A percentile compares a stretch with the other conserved stretches of the same genome.
These are phyloP conservation scores for Saprolegnia parasitica DNA, from an alignment of 352 stramenopile genomes.

Conservation along the genomic window DNA sequence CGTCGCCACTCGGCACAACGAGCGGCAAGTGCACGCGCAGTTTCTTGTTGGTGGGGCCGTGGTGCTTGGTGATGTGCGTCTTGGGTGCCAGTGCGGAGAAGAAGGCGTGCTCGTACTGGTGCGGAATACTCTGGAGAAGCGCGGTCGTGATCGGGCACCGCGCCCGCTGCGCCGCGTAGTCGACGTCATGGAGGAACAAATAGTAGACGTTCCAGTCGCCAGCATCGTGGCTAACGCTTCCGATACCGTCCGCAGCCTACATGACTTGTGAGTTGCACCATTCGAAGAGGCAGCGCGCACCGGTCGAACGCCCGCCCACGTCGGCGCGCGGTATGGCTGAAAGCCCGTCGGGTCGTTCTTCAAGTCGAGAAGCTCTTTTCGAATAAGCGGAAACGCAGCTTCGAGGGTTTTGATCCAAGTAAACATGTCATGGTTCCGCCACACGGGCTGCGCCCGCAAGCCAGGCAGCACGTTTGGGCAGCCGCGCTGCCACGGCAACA, in stretches of 20 bases:
- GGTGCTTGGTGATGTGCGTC: conserved; percentile 77
- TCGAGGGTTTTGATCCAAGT: conserved; percentile 49
- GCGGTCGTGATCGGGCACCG: conserved; percentile 58
- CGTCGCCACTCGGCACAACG: conserved; percentile 52
- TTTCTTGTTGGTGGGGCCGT: conserved; percentile 91
- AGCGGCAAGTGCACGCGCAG: conserved; percentile 82
- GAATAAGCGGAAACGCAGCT: conserved; percentile 48
- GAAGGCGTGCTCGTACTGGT: conserved; percentile 79
- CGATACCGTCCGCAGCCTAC: conserved; percentile 63
- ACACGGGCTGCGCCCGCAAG: conserved; percentile 46
- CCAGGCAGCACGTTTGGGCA: conserved; percentile 59
- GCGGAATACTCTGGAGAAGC: conserved; percentile 53
- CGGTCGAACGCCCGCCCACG: conserved; percentile 55
- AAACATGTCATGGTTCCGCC: conserved; percentile 36
- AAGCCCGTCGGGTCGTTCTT: conserved; percentile 41
- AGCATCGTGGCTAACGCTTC: conserved; percentile 65
- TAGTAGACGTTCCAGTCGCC: conserved; percentile 89
- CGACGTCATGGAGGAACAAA: conserved; percentile 80
- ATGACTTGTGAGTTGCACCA: conserved; percentile 4
- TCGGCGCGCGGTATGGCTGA: conserved; percentile 71
- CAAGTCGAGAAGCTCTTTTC: conserved; percentile 54
- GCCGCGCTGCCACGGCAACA: conserved; percentile 54
- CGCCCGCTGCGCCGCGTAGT: conserved; percentile 62
- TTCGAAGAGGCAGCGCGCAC: conserved; percentile 31
- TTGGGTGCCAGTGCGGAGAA: conserved; percentile 78